phyloP scores from a whole-genome alignment of 2,329 filamentous ascomycete genomes.

The Verticillium alfalfae region DNA sequence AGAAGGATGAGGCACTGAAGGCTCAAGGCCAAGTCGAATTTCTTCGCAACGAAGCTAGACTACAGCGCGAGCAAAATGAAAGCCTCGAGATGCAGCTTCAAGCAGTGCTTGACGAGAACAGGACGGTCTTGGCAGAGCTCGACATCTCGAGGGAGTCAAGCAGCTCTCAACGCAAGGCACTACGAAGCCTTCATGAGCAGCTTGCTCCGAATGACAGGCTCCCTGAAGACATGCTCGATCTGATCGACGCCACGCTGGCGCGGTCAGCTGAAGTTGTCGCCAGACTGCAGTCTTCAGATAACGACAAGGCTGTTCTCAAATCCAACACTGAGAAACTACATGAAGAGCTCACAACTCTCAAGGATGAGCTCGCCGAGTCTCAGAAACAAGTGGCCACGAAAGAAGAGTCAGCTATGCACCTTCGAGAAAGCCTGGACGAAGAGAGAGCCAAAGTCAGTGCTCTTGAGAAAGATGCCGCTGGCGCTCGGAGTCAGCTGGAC shows the following conservation, averaged over 20 bases:
- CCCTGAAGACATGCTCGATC: slow-evolving; percentile 50
- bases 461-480: slow-evolving; percentile 51
- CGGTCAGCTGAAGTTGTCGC: slow-evolving; percentile 53
- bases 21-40: slow-evolving; percentile 58
- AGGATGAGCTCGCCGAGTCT: slow-evolving; percentile 48
- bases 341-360: slow-evolving; percentile 47
- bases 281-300: slow-evolving; percentile 55
- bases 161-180: slow-evolving; percentile 44
- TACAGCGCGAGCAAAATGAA: slow-evolving; percentile 55
- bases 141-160: slow-evolving; percentile 44
- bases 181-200: slow-evolving; percentile 55
- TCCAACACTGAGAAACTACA: slow-evolving; percentile 59
- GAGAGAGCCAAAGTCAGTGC: slow-evolving; percentile 49
- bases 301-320: slow-evolving; percentile 52
- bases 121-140: slow-evolving; percentile 44
- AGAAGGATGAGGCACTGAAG: slow-evolving; percentile 51
- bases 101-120: slow-evolving; percentile 46
- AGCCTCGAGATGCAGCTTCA: slow-evolving; percentile 54
- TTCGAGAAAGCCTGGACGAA: slow-evolving; percentile 48
- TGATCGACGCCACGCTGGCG: slow-evolving; percentile 55
- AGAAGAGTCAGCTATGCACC: slow-evolving; percentile 43
- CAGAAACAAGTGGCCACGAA: slow-evolving; percentile 47
- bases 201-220: slow-evolving; percentile 46
- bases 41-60: slow-evolving; percentile 53
- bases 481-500: slow-evolving; percentile 64